Evolutionary conservation across 495 filamentous ascomycete species (phyloP).

Genomic region (Astrothelium subdiscretum): DNA sequence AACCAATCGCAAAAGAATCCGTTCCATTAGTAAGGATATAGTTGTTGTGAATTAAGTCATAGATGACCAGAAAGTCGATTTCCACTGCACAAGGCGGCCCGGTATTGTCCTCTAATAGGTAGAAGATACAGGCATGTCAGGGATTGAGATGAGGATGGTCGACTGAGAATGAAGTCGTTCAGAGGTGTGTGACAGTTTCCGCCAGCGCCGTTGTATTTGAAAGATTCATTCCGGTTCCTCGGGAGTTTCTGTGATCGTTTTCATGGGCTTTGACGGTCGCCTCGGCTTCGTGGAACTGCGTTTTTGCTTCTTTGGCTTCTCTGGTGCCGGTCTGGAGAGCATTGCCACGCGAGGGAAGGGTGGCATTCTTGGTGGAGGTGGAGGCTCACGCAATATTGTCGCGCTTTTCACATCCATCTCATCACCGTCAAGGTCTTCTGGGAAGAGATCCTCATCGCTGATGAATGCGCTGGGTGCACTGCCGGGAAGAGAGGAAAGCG

Average conservation of each 20-base stretch:
- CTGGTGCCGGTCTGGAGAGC: slow-evolving; percentile 6
- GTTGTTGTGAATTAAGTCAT: not conserved
- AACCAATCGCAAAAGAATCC: not conserved
- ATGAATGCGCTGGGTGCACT: slow-evolving; percentile 23
- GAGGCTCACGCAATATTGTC: slow-evolving; percentile 24
- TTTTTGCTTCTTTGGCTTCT: slow-evolving; percentile 23
- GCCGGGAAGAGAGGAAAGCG: not conserved
- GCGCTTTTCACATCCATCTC: slow-evolving; percentile 1
- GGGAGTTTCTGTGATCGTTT: slow-evolving; percentile 20
- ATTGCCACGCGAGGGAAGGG: slow-evolving; percentile 13
- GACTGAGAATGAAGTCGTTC: too few relatives aligned
- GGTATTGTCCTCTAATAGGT: not conserved
- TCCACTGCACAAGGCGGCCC: not conserved
- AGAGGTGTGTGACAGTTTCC: not conserved
- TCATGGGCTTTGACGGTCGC: slow-evolving; percentile 24
- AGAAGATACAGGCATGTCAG: not conserved
- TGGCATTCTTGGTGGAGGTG: slow-evolving; percentile 20
- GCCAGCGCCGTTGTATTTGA: not conserved
- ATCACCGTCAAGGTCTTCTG: slow-evolving; percentile 15
- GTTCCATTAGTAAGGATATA: not conserved
- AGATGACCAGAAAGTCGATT: not conserved
- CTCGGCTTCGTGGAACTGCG: slow-evolving; percentile 20
- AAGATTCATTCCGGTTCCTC: slow-evolving; percentile 15
- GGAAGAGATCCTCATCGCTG: slow-evolving; percentile 30
- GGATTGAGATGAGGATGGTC: too few relatives aligned